Percentiles rank a stretch among this genome's conserved stretches.
Evolutionary conservation across 208 protist genomes (phyloP).

Genomic region (Trypanosoma congolense): DNA sequence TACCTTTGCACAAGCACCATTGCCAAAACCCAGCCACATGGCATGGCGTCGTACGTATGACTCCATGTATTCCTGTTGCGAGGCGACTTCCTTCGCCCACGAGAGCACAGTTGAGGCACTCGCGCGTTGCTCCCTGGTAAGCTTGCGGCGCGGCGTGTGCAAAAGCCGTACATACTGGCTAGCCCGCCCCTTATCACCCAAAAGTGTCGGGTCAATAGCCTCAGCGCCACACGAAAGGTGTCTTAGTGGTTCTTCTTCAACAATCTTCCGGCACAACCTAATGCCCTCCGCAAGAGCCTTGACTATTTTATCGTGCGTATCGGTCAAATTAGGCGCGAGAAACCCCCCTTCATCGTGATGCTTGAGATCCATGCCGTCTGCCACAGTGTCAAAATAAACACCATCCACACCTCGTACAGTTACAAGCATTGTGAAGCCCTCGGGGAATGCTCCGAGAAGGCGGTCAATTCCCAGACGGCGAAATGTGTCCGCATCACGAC

Average conservation of each 20-base stretch:
- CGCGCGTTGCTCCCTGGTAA: conserved; percentile 24
- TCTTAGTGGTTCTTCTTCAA: conserved; percentile 31
- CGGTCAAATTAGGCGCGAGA: too few species aligned
- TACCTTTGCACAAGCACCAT: conserved; percentile 48
- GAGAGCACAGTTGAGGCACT: conserved; percentile 35
- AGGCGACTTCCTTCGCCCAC: conserved; percentile 32
- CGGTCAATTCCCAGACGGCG: conserved; percentile 58
- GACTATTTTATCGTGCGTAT: conserved; percentile 26
- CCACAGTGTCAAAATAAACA: conserved; percentile 12
- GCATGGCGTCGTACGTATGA: conserved; percentile 64
- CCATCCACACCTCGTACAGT: conserved; percentile 39
- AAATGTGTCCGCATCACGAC: conserved; percentile 43
- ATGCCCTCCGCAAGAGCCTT: conserved; percentile 50
- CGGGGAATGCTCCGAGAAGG: conserved; percentile 41
- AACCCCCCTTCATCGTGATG: background rate
- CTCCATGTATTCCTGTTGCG: conserved; percentile 50
- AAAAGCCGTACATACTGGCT: conserved; percentile 57
- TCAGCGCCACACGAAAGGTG: conserved; percentile 28
- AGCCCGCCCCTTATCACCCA: conserved; percentile 42
- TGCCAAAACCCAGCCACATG: conserved; percentile 77
- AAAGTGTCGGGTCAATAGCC: conserved; percentile 62
- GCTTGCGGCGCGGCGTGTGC: conserved; percentile 45
- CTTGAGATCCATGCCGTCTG: too few species aligned
- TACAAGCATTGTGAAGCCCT: conserved; percentile 62
- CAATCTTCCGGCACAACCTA: conserved; percentile 41